phyloP scores from a whole-genome alignment of 2,329 filamentous ascomycete genomes.

The Cladosporium cucumerinum region DNA sequence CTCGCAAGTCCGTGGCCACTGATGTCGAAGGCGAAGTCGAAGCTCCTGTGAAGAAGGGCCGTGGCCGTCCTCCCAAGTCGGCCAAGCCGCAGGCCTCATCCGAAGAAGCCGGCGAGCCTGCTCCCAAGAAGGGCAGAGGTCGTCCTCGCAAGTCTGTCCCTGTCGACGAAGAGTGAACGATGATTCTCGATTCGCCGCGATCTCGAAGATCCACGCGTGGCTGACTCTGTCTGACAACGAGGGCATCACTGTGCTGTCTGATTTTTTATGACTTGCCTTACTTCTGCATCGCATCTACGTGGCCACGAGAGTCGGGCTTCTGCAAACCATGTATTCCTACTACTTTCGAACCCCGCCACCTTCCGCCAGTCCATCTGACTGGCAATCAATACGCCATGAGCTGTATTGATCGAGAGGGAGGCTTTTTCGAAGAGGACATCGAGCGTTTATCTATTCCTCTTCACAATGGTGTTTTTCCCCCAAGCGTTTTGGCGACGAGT shows the following conservation, averaged over 20 bases:
- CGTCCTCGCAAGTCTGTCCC: slow-evolving; percentile 19
- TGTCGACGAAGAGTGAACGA: slow-evolving; percentile 3
- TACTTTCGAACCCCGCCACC: background rate
- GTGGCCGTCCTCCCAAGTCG: slow-evolving; percentile 26
- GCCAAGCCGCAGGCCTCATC: slow-evolving; percentile 1
- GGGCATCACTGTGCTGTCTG: background rate
- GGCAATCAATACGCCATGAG: background rate
- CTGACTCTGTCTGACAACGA: background rate
- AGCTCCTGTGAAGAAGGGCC: slow-evolving; percentile 16
- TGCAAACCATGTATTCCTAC: background rate
- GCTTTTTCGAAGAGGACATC: background rate
- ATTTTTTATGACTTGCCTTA: background rate
- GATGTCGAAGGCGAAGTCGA: slow-evolving; percentile 43
- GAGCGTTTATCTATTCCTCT: background rate
- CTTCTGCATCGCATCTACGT: background rate
- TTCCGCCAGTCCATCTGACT: background rate
- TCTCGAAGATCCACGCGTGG: background rate
- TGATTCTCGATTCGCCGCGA: background rate
- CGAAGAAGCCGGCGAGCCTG: slow-evolving; percentile 40
- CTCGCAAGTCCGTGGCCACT: slow-evolving; percentile 36
- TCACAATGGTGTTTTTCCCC: background rate
- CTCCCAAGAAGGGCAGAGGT: slow-evolving; percentile 30
- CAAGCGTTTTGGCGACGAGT: background rate
- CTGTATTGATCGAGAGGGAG: background rate
- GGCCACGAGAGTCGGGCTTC: background rate